Evolutionary conservation across 192 early-diverging fungal genomes (phyloP), one percentile per base, ranked within the genome.

Genomic region (Entrophospora sp.): DNA sequence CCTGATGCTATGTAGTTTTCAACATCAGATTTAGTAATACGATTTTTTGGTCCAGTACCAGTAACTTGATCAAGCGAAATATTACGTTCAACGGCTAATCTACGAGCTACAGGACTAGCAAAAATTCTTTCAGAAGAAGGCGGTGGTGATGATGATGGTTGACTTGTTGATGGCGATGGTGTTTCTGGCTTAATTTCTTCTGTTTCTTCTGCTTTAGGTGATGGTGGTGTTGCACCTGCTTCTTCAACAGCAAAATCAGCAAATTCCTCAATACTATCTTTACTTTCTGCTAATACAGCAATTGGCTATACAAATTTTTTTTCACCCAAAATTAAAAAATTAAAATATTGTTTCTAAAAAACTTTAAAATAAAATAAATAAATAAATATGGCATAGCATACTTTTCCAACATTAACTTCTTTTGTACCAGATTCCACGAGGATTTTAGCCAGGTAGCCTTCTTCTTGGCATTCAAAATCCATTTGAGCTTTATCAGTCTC

Each of bases 401-500:
- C 88, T 65, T 75, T 81, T 53, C 87, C 86, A 55, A 96, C 89
- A 61, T 74, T 52, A 61, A 99, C 80, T 69, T 97, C 93, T 85
- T 99, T 96, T 62, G 84, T 79, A 34, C 92, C 92, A 30, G 77
- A 74, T 10, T 87, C 84, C 32, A 88, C 75, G 73, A 99, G 81
- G 68, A 96, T 89, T 85, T 96, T 93, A 72, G 92, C 96, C 51
- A 99, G 71, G 61, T 85, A 91, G 18, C 96, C 96, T 68, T 99
- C 96, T 66, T 99, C 96, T 77, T 97, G 94, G 67, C 91, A 95
- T 75, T 99, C 96, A 61, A 99, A 94, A 71, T 99, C 96, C 94
- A 99, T 97, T 75, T 93, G 90, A 12, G 96, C 96, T 88, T 99
- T 99, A 73, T 99, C 96, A 28, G 96, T 99, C 74, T 99, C 96